Percentiles rank a stretch among this genome's conserved stretches.
Conservation (phyloP, 192 early-diverging fungal species). For the Rhizoclosmatium sp. region DNA sequence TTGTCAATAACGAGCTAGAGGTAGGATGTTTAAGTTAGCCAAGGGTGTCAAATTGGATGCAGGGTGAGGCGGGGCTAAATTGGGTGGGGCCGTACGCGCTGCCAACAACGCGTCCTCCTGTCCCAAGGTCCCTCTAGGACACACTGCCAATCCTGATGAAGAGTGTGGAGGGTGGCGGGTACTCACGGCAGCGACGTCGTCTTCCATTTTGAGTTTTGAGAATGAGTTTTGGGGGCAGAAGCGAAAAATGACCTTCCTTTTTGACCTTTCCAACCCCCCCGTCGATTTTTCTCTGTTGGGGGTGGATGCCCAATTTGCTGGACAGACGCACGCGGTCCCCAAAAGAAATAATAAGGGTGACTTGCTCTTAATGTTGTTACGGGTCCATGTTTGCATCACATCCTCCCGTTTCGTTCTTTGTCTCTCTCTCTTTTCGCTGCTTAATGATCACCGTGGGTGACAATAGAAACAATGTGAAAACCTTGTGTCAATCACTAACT, state of each 20-base stretch:
- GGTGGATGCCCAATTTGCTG: neutral
- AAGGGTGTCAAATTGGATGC: neutral
- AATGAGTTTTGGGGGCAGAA: neutral
- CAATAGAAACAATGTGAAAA: too few relatives aligned
- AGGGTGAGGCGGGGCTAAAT: neutral
- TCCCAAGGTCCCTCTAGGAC: neutral
- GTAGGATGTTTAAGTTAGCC: neutral
- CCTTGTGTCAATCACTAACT: neutral
- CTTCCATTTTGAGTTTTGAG: conserved; percentile 15
- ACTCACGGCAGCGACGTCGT: conserved; percentile 39
- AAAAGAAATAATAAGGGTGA: neutral
- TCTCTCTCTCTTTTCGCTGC: too few relatives aligned
- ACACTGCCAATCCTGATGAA: neutral
- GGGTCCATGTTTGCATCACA: too few relatives aligned
- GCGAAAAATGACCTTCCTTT: neutral
- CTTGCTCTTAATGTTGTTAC: neutral
- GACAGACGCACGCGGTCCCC: neutral
- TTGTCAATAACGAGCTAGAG: conserved; percentile 69
- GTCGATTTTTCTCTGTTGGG: neutral
- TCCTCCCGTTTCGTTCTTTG: too few relatives aligned
- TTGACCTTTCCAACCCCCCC: neutral
- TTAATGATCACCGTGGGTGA: too few relatives aligned
- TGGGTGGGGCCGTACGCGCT: too few relatives aligned
- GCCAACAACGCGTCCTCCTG: too few relatives aligned
- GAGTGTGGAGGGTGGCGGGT: neutral